Evolutionary conservation across 495 filamentous ascomycete species (phyloP), one percentile per base, ranked within the genome.

Genomic region (Glarea lozoyensis): DNA sequence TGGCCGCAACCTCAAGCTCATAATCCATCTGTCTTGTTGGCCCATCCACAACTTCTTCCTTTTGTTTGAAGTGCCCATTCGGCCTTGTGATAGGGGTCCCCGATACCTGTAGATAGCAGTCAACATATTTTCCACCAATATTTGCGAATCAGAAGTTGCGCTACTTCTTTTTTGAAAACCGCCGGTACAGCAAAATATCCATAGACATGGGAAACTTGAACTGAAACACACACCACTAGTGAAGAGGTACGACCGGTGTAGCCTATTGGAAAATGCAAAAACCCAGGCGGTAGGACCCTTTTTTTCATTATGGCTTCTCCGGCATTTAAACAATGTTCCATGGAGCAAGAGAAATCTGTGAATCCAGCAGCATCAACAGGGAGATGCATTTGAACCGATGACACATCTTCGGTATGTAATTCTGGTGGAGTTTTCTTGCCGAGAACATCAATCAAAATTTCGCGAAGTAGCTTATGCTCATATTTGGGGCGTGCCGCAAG

Each of bases 301-400:
- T 47, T 45, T n/a, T 29, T 31, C 18, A 50, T 33, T 25, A 54
- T 29, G 7, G 38, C 46, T 30, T 43, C 30, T 5, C 41, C 22
- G 5, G 82, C 72, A 45, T 84, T 82, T 63, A 77, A 79, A 22
- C 88, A 88, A 61, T 97, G 89, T 54, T 94, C 76, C 38, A 78
- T 62, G 13, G 88, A 88, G 18, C 81, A 87, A 62, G 86, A 97
- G 67, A 95, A 97, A 63, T 97, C 90, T 10, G 89, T 93, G 62
- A 94, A 97, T 60, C 94, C 87, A 13, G 84, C 84, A 39, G 94
- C 86, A 20, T 71, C 68, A 73, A 97, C 74, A 6, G 90, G 90
- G 4, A 95, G 58, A 45, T 94, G 83, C 60, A 78, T 82, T 35
- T 61, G 72, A 17, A 86, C 77, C 3, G 68, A 57, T 20, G 37